Percentiles rank a stretch among this genome's conserved stretches.
These are phyloP conservation scores for Fraxinus excelsior DNA, from an alignment of 257 asterid genomes.

Conservation along the genomic window DNA sequence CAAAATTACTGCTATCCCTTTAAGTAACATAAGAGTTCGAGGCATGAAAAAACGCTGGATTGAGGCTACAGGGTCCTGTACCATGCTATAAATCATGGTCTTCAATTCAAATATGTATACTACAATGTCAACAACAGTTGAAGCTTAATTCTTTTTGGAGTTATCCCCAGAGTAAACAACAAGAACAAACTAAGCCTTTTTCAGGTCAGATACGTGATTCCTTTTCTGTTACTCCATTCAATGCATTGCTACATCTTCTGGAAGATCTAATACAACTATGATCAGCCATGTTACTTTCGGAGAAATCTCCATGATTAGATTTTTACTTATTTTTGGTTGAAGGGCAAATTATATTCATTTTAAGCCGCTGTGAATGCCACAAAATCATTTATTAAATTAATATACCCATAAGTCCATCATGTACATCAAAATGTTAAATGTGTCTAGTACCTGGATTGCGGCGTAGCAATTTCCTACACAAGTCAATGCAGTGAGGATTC, in stretches of 20 bases:
- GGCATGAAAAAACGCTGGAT: neutral
- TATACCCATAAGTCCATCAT: neutral
- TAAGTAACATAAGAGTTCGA: neutral
- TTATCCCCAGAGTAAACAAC: neutral
- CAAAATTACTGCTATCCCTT: neutral
- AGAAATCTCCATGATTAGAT: neutral
- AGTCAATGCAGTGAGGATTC: slow-evolving; percentile 63
- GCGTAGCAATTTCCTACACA: slow-evolving; percentile 74
- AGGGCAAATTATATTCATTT: slow-evolving; percentile 1
- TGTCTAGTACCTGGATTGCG: slow-evolving; percentile 68
- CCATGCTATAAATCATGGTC: neutral
- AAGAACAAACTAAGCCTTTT: neutral
- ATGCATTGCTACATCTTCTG: neutral
- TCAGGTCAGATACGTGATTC: neutral
- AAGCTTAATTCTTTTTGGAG: neutral
- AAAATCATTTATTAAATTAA: neutral
- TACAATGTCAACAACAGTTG: neutral
- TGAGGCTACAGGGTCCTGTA: neutral
- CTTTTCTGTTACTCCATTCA: neutral
- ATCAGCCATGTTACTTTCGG: neutral
- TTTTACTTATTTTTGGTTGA: neutral
- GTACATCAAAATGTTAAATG: slow-evolving; percentile 13
- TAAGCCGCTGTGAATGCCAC: neutral
- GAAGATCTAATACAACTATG: neutral
- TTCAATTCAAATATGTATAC: neutral